phyloP scores from a whole-genome alignment of 2,329 filamentous ascomycete species.

The Alternaria sp. region DNA sequence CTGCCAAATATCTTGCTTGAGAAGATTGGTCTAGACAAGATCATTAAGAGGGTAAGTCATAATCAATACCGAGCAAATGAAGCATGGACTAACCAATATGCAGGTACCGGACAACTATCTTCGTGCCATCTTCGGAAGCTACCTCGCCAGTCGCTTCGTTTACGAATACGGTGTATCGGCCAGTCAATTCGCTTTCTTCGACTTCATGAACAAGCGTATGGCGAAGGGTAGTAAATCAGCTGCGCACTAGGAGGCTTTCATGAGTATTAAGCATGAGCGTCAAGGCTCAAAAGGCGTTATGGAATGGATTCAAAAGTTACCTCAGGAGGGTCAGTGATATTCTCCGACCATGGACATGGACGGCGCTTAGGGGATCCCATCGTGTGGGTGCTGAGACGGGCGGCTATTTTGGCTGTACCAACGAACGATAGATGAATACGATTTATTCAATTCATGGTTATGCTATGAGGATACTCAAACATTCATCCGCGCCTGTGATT shows the following conservation, averaged over 20 bases:
- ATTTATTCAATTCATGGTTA: neutral
- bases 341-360: constrained; percentile 1
- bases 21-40: constrained; percentile 89
- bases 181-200: constrained; percentile 97
- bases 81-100: constrained; percentile 27
- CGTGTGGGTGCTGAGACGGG: constrained; percentile 6
- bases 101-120: constrained; percentile 90
- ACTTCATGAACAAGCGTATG: constrained; percentile 71
- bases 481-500: neutral
- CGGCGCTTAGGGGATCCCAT: constrained; percentile 17
- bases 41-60: constrained; percentile 74
- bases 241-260: constrained; percentile 10
- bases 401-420: constrained; percentile 10
- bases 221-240: constrained; percentile 33
- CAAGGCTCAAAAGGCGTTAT: constrained; percentile 9
- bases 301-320: constrained; percentile 9
- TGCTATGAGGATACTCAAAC: neutral
- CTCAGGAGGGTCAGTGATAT: neutral
- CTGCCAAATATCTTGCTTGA: constrained; percentile 83
- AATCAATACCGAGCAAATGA: neutral
- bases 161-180: constrained; percentile 93
- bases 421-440: constrained; percentile 18
- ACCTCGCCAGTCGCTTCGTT: constrained; percentile 92
- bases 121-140: constrained; percentile 93
- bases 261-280: neutral